Percentiles rank a stretch among this genome's conserved stretches.
phyloP scores from a whole-genome alignment of 805 yeast genomes.

The Yamadazyma tumulicola region DNA sequence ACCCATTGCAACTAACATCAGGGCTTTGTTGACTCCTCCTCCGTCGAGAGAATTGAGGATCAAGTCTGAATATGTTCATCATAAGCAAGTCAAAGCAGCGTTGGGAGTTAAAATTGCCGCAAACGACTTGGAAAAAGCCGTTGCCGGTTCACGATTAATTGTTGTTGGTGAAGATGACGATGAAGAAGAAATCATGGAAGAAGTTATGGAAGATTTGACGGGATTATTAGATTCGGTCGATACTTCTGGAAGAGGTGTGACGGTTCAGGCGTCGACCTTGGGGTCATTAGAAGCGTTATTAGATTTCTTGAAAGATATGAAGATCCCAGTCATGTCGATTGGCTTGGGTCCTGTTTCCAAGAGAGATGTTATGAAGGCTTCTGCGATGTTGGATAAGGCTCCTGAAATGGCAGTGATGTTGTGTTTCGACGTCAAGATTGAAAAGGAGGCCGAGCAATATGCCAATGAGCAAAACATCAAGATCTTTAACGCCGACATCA shows the following conservation, averaged over 20 bases:
- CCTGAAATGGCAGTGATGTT: slow-evolving; percentile 96
- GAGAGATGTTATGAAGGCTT: slow-evolving; percentile 97
- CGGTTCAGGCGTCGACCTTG: slow-evolving; percentile 96
- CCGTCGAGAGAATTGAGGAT: slow-evolving; percentile 94
- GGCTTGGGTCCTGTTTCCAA: slow-evolving; percentile 97
- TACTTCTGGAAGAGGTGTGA: slow-evolving; percentile 93
- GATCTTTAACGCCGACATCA: slow-evolving; percentile 93
- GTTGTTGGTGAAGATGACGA: slow-evolving; percentile 97
- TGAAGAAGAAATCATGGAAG: slow-evolving; percentile 96
- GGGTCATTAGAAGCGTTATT: slow-evolving; percentile 97
- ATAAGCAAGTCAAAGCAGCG: slow-evolving; percentile 98
- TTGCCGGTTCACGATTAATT: slow-evolving; percentile 94
- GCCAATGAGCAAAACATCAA: slow-evolving; percentile 91
- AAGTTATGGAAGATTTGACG: slow-evolving; percentile 97
- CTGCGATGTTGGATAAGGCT: slow-evolving; percentile 95
- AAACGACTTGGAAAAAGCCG: slow-evolving; percentile 95
- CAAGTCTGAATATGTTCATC: slow-evolving; percentile 94
- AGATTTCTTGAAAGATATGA: slow-evolving; percentile 96
- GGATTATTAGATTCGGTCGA: slow-evolving; percentile 94
- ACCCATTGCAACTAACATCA: slow-evolving; percentile 92
- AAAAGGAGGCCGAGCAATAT: slow-evolving; percentile 97
- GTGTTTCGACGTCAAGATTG: slow-evolving; percentile 96
- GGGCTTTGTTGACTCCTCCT: slow-evolving; percentile 96
- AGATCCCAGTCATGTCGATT: slow-evolving; percentile 98
- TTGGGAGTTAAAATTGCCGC: slow-evolving; percentile 99